Base-by-base conservation (phyloP, 768 basidiomycete genomes). In the Leccinum truebloodii region DNA sequence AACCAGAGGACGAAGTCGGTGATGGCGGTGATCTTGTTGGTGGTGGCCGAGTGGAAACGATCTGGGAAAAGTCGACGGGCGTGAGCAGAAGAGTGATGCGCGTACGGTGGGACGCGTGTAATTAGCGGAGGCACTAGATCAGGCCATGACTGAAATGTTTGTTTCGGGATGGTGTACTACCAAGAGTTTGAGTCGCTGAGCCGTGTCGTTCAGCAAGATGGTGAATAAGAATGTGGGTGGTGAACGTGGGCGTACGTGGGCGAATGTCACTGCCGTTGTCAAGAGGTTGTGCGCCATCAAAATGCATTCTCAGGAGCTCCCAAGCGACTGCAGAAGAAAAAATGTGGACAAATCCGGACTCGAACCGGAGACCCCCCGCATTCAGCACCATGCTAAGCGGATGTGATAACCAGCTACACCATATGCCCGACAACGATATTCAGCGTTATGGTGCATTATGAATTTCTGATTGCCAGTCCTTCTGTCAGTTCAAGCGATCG, bases 71-170 rank as follows among this genome's bases (percentile, higher is more conserved):
- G 62, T 81, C 76, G 32, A 75, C 71, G 1, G 94, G 94, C 0
- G 90, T 96, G 9, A 87, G 86, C 18, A 81, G 94, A 70, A 84
- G 78, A 59, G 82, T 93, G n/a, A 79, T 93, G 79, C 74, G 78
- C 13, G 77, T 92, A 1, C 60, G 69, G 24, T 92, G 91, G 90
- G 39, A 39, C n/a, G 41, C n/a, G 4, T 4, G 8, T 44, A 18
- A 44, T 44, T 44, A 20, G 41, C n/a, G 41, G 41, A 20, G 9
- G 39, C 18, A 41, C 10, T n/a, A n/a, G 18, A n/a, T 41, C 39
- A 41, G n/a, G n/a, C 41, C 41, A 20, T 13, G 7, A 39, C 16
- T 39, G 18, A 8, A 18, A 18, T 1, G 39, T 39, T 39, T 39
- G 39, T 39, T 39, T 39, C 18, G 39, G 16, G 39, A 8, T 39